phyloP scores from a whole-genome alignment of 2,329 filamentous ascomycete genomes.

The Samsoniella hepiali region DNA sequence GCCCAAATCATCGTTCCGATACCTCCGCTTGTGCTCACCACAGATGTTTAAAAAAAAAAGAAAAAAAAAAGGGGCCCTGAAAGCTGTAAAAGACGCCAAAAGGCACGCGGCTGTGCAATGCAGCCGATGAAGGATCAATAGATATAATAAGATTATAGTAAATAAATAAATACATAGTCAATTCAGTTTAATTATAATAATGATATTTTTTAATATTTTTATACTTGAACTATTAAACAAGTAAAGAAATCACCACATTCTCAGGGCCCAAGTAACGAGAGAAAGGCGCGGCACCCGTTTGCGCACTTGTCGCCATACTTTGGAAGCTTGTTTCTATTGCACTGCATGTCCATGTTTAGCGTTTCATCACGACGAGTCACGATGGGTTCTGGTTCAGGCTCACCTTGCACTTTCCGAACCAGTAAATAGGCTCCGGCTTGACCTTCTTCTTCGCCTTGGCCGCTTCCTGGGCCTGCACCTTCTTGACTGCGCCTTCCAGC shows the following conservation, averaged over 20 bases:
- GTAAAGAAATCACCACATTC: neutral
- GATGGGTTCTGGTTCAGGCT: neutral
- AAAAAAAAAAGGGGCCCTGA: too few species aligned
- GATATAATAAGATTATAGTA: too few species aligned
- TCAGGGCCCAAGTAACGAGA: neutral
- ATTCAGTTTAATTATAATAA: too few species aligned
- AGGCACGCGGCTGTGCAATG: too few species aligned
- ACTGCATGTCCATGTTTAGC: constrained; percentile 4
- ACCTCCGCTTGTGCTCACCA: too few species aligned
- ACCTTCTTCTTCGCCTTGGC: neutral
- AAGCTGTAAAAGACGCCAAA: too few species aligned
- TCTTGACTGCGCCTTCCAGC: neutral
- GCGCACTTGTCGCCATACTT: neutral
- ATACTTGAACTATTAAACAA: too few species aligned
- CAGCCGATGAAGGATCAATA: too few species aligned
- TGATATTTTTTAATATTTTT: too few species aligned
- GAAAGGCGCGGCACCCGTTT: neutral
- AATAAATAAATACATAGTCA: too few species aligned
- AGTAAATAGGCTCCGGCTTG: neutral
- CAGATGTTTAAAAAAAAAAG: too few species aligned
- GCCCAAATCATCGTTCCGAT: too few species aligned
- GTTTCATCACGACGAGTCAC: neutral
- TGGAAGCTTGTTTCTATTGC: neutral
- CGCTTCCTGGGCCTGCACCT: neutral
- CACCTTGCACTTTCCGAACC: neutral